A percentile compares a stretch with the other conserved stretches of the same genome.
Evolutionary conservation across 129 eudicot species (phyloP).

Genomic region (Deinandra increscens): DNA sequence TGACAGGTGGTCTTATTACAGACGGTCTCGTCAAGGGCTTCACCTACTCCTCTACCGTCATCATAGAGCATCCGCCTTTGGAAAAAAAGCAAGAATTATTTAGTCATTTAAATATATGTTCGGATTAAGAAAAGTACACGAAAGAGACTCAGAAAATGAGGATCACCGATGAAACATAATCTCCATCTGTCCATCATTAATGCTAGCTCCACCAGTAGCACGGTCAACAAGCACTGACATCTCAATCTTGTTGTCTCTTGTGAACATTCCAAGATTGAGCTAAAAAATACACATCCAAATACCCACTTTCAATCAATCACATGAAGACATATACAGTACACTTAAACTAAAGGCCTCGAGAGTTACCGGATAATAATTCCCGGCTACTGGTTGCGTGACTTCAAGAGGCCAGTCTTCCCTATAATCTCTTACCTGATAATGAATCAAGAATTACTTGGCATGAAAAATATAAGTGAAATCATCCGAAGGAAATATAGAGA

Average conservation of each 20-base stretch:
- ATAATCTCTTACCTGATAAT: constrained; percentile 68
- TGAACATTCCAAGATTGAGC: constrained; percentile 83
- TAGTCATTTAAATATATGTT: constrained; percentile 1
- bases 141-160: not conserved
- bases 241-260: constrained; percentile 60
- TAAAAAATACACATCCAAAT: constrained; percentile 21
- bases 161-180: constrained; percentile 82
- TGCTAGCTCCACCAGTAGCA: constrained; percentile 92
- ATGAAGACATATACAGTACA: not conserved
- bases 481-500: not conserved
- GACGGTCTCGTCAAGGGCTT: constrained; percentile 75
- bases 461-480: not conserved
- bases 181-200: constrained; percentile 80
- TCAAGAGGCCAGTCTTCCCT: constrained; percentile 80
- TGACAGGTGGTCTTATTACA: constrained; percentile 59
- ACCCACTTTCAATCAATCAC: not conserved
- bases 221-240: constrained; percentile 88
- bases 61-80: constrained; percentile 61
- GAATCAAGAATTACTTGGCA: constrained; percentile 3
- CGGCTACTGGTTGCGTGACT: constrained; percentile 93
- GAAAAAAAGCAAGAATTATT: constrained; percentile 11
- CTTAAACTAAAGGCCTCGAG: constrained; percentile 16
- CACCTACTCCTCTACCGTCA: constrained; percentile 83
- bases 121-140: not conserved
- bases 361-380: constrained; percentile 89